These are phyloP conservation scores for Yamadazyma pseudoaaseri DNA, from an alignment of 1,139 yeast species.

Conservation along the genomic window DNA sequence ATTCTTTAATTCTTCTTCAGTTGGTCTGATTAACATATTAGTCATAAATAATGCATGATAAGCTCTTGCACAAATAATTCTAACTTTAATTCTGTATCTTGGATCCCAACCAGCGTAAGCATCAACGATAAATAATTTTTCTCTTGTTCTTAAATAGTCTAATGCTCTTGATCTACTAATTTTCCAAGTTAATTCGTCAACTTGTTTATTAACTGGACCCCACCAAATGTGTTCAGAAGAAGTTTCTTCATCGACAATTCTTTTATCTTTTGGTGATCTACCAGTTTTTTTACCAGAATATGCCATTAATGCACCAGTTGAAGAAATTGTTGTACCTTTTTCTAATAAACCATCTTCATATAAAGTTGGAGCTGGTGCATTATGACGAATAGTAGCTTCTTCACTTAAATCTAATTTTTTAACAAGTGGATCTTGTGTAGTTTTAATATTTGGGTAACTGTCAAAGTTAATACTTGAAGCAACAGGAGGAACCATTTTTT, in stretches of 20 bases:
- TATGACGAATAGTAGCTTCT: conserved; percentile 67
- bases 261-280: conserved; percentile 97
- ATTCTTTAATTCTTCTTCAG: conserved; percentile 80
- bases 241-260: conserved; percentile 92
- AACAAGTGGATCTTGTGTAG: conserved; percentile 45
- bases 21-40: conserved; percentile 95
- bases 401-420: conserved; percentile 43
- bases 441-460: conserved; percentile 43
- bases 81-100: conserved; percentile 92
- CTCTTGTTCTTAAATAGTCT: conserved; percentile 95
- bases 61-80: conserved; percentile 97
- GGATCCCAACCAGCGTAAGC: conserved; percentile 99
- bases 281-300: conserved; percentile 96
- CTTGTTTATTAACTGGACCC: conserved; percentile 98
- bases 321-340: conserved; percentile 86
- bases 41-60: conserved; percentile 98
- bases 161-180: conserved; percentile 96
- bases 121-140: conserved; percentile 90
- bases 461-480: conserved; percentile 47
- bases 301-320: conserved; percentile 95
- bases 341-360: conserved; percentile 95
- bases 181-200: conserved; percentile 92
- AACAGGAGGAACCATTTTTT: conserved; percentile 46
- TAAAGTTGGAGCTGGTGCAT: conserved; percentile 88
- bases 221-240: conserved; percentile 91